Evolutionary conservation across 148 eudicot species (phyloP).

Genomic region (Chenopodium album): DNA sequence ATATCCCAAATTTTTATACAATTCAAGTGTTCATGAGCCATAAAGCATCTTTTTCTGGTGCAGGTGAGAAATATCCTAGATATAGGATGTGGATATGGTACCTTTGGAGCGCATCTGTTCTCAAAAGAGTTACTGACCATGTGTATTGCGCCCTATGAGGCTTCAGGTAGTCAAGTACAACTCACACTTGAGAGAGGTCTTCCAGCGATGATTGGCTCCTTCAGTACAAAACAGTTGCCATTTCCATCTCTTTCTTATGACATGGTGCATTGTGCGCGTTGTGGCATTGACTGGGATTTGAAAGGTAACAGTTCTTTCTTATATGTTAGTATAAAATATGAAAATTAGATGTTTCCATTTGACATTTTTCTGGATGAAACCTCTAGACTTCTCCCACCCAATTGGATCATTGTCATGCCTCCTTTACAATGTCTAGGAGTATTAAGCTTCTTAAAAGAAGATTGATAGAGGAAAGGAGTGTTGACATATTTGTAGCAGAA

Average conservation of each 20-base stretch:
- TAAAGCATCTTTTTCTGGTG: constrained; percentile 22
- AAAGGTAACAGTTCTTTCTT: constrained; percentile 51
- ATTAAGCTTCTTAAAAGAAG: no score
- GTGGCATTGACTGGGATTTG: constrained; percentile 78
- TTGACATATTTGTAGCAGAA: neutral
- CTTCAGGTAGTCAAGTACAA: constrained; percentile 96
- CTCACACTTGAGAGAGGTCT: constrained; percentile 93
- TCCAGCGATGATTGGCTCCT: constrained; percentile 91
- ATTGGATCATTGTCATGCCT: neutral
- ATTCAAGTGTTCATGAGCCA: neutral
- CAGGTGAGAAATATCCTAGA: constrained; percentile 90
- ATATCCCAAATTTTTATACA: neutral
- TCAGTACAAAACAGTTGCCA: constrained; percentile 68
- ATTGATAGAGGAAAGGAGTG: neutral
- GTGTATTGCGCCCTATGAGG: constrained; percentile 88
- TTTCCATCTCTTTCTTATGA: constrained; percentile 89
- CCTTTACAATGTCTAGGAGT: neutral
- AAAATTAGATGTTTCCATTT: neutral
- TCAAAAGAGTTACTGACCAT: constrained; percentile 72
- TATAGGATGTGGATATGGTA: constrained; percentile 95
- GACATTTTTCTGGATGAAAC: neutral
- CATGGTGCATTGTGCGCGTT: constrained; percentile 90
- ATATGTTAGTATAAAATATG: neutral
- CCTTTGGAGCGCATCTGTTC: constrained; percentile 89
- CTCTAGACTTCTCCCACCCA: neutral